phyloP scores from a whole-genome alignment of 768 basidiomycete genomes.

The Trametes meyenii region DNA sequence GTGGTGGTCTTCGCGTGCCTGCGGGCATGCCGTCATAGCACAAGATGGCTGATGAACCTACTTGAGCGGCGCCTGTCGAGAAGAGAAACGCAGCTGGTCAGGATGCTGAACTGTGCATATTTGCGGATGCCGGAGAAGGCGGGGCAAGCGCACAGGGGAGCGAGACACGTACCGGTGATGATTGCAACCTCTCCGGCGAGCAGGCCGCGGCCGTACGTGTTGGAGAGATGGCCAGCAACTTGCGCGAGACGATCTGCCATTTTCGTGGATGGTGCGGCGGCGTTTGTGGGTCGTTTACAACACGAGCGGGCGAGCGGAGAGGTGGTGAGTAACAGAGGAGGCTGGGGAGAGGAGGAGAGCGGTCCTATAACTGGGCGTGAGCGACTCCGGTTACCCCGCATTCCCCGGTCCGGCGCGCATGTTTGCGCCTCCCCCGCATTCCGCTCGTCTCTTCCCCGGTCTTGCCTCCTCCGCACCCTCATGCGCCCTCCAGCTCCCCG shows the following conservation, averaged over 20 bases:
- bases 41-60: conserved; percentile 30
- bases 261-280: background rate
- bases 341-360: background rate
- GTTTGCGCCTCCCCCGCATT: conserved; percentile 14
- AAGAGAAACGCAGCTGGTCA: conserved; percentile 8
- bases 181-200: conserved; percentile 81
- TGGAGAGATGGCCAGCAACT: conserved; percentile 70
- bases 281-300: background rate
- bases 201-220: conserved; percentile 53
- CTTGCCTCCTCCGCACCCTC: background rate
- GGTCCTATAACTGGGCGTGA: conserved; percentile 2
- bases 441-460: background rate
- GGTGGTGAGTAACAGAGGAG: conserved; percentile 7
- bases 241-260: conserved; percentile 56
- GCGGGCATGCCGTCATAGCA: conserved; percentile 17
- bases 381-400: conserved; percentile 21
- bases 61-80: conserved; percentile 72
- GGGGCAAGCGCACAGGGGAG: background rate
- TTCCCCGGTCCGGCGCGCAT: conserved; percentile 19
- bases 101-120: conserved; percentile 9
- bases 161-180: conserved; percentile 65
- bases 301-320: conserved; percentile 2
- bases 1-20: background rate
- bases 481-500: background rate
- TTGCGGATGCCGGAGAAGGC: background rate